phyloP scores from a whole-genome alignment of 768 basidiomycete species.

The Psilocybe subaeruginosa region DNA sequence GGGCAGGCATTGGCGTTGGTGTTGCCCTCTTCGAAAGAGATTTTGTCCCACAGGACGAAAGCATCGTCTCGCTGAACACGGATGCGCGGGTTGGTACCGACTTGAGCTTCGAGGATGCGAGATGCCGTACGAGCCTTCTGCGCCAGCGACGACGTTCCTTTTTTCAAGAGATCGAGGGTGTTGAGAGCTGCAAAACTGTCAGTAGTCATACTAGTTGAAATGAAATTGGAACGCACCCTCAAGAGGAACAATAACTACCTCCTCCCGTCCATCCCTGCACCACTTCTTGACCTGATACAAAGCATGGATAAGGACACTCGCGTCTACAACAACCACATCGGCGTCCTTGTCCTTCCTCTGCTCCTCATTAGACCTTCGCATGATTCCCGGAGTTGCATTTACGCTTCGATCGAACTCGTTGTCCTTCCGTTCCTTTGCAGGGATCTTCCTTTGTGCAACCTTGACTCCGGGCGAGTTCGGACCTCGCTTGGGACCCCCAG shows the following conservation, averaged over 20 bases:
- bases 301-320: conserved; percentile 80
- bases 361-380: conserved; percentile 34
- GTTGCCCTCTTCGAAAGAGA: conserved; percentile 49
- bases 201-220: neutral
- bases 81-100: conserved; percentile 81
- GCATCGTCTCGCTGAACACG: conserved; percentile 83
- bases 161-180: conserved; percentile 91
- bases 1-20: conserved; percentile 48
- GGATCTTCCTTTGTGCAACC: conserved; percentile 31
- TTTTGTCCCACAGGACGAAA: conserved; percentile 80
- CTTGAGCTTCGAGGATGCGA: conserved; percentile 85
- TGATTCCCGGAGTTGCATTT: conserved; percentile 20
- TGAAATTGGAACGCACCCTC: conserved; percentile 57
- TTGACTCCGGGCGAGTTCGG: conserved; percentile 34
- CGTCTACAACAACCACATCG: conserved; percentile 78
- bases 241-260: conserved; percentile 82
- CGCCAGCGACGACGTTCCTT: conserved; percentile 78
- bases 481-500: conserved; percentile 32
- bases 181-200: conserved; percentile 64
- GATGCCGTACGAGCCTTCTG: conserved; percentile 87
- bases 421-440: conserved; percentile 17
- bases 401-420: conserved; percentile 24
- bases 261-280: conserved; percentile 76
- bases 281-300: conserved; percentile 81
- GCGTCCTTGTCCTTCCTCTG: conserved; percentile 63